A percentile compares a stretch with the other conserved stretches of the same genome.
Evolutionary conservation across 2,329 filamentous ascomycete genomes (phyloP).

Genomic region (Metarhizium anisopliae): DNA sequence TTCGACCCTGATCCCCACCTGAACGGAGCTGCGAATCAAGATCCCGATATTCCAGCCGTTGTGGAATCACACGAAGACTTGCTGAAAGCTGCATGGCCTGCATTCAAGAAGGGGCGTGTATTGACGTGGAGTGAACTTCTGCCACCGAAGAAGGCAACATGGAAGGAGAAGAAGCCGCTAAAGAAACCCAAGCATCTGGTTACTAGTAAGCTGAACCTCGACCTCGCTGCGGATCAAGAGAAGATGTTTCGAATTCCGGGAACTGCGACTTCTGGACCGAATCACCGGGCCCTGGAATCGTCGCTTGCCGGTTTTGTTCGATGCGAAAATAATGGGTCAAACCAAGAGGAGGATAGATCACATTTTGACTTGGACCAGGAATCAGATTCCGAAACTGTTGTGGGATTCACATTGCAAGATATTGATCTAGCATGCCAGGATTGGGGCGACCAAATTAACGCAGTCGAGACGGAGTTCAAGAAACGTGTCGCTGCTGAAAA

Average conservation of each 20-base stretch:
- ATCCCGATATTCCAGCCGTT: conserved; percentile 56
- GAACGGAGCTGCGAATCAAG: conserved; percentile 42
- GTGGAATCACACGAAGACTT: conserved; percentile 67
- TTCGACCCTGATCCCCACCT: conserved; percentile 37
- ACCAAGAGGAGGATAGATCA: conserved; percentile 24
- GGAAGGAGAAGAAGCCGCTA: conserved; percentile 66
- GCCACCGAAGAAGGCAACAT: conserved; percentile 69
- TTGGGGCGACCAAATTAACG: conserved; percentile 60
- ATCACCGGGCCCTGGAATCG: conserved; percentile 45
- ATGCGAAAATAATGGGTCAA: conserved; percentile 30
- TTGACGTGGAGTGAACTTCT: conserved; percentile 77
- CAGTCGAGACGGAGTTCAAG: conserved; percentile 31
- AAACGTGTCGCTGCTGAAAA: conserved; percentile 21
- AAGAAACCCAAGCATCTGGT: conserved; percentile 76
- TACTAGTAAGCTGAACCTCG: conserved; percentile 80
- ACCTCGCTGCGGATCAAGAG: conserved; percentile 79
- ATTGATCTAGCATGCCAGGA: conserved; percentile 80
- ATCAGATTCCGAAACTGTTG: conserved; percentile 56
- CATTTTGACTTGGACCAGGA: conserved; percentile 41
- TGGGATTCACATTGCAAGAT: conserved; percentile 69
- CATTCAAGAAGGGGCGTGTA: conserved; percentile 65
- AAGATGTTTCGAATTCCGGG: conserved; percentile 72
- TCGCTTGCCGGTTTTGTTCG: conserved; percentile 39
- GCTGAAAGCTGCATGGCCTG: conserved; percentile 71
- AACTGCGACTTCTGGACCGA: conserved; percentile 40